Conservation (phyloP, 441 rosid genomes). For the Pelargonium myrrhifolium region DNA sequence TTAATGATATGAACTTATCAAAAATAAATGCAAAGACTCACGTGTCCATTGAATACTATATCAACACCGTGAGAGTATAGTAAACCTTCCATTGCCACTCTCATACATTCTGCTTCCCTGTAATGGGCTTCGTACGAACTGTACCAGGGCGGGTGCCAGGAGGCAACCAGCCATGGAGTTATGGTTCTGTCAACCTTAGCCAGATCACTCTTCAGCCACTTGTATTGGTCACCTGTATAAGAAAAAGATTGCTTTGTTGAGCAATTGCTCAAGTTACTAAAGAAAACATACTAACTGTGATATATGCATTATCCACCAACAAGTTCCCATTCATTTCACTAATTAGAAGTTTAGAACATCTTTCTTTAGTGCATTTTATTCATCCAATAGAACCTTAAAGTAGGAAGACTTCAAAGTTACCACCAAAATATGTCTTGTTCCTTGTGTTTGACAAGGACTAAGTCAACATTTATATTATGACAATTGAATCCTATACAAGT, state of each 20-base stretch:
- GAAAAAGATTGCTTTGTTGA: not conserved
- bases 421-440: too few species aligned
- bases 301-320: too few species aligned
- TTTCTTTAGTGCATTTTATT: too few species aligned
- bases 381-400: too few species aligned
- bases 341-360: too few species aligned
- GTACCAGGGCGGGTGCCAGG: slow-evolving; percentile 69
- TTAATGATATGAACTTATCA: not conserved
- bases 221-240: slow-evolving; percentile 41
- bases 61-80: slow-evolving; percentile 42
- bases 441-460: too few species aligned
- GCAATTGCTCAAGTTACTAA: not conserved
- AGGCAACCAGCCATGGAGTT: slow-evolving; percentile 59
- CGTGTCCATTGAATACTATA: slow-evolving; percentile 55
- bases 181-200: slow-evolving; percentile 33
- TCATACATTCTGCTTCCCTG: slow-evolving; percentile 70
- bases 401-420: too few species aligned
- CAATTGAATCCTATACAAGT: too few species aligned
- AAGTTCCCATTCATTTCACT: too few species aligned
- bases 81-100: slow-evolving; percentile 51
- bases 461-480: too few species aligned
- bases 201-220: slow-evolving; percentile 52
- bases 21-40: slow-evolving; percentile 22
- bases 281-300: too few species aligned
- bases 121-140: slow-evolving; percentile 51